These are phyloP conservation scores for Cytospora schulzeri DNA, from an alignment of 2,329 filamentous ascomycete species.

Conservation along the genomic window DNA sequence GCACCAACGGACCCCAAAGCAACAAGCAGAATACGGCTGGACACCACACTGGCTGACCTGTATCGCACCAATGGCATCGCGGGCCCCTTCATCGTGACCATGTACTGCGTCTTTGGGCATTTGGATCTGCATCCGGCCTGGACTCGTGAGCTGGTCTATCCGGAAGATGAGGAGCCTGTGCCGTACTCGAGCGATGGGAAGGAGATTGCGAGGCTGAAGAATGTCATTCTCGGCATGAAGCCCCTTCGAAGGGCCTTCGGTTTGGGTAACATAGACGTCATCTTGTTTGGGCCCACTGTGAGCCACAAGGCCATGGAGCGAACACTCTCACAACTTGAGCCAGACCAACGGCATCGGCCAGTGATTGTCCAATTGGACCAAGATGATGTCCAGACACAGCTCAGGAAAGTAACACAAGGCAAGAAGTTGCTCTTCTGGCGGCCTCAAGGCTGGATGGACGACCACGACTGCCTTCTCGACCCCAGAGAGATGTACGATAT, in stretches of 20 bases:
- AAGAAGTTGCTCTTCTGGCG: slow-evolving; percentile 32
- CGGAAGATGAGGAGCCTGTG: slow-evolving; percentile 33
- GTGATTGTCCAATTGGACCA: slow-evolving; percentile 28
- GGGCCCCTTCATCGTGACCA: slow-evolving; percentile 31
- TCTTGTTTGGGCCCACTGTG: slow-evolving; percentile 31
- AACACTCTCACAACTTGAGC: slow-evolving; percentile 30
- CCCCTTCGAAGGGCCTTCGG: slow-evolving; percentile 32
- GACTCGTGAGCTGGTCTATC: slow-evolving; percentile 30
- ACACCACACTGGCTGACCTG: slow-evolving; percentile 32
- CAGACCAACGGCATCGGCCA: slow-evolving; percentile 29
- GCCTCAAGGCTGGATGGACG: slow-evolving; percentile 32
- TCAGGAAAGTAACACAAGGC: slow-evolving; percentile 19
- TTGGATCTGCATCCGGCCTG: slow-evolving; percentile 32
- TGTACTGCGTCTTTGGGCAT: slow-evolving; percentile 33
- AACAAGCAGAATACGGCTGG: slow-evolving; percentile 21
- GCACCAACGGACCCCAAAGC: not conserved
- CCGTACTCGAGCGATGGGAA: slow-evolving; percentile 27
- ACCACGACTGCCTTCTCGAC: slow-evolving; percentile 30
- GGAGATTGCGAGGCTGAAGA: slow-evolving; percentile 29
- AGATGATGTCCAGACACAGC: slow-evolving; percentile 13
- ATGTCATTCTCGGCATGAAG: slow-evolving; percentile 31
- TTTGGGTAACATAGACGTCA: slow-evolving; percentile 31
- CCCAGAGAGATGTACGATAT: slow-evolving; percentile 31
- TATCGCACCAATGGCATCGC: slow-evolving; percentile 31
- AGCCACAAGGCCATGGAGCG: slow-evolving; percentile 26